A percentile compares a stretch with the other conserved stretches of the same genome.
phyloP scores from a whole-genome alignment of 2,329 filamentous ascomycete genomes.

The Dothideomycetes sp. region DNA sequence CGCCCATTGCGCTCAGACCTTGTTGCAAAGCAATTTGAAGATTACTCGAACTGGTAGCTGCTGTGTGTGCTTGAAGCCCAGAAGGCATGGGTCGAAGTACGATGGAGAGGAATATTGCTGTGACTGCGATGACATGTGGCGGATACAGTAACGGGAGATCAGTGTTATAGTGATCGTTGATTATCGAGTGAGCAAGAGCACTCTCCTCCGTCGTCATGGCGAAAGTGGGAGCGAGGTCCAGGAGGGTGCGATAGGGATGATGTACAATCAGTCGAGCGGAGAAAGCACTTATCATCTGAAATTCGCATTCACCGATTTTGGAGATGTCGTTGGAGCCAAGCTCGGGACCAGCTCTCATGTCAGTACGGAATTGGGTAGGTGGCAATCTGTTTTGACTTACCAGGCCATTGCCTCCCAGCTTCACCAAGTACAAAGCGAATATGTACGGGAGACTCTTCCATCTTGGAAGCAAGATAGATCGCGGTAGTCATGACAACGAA shows the following conservation, averaged over 20 bases:
- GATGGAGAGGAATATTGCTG: constrained; percentile 73
- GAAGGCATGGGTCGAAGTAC: constrained; percentile 59
- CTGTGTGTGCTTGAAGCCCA: constrained; percentile 31
- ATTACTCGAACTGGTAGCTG: constrained; percentile 15
- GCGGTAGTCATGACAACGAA: constrained; percentile 89
- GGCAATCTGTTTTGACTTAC: constrained; percentile 26
- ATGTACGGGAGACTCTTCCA: constrained; percentile 94
- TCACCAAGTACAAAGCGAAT: constrained; percentile 84
- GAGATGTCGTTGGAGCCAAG: constrained; percentile 65
- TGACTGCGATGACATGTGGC: constrained; percentile 81
- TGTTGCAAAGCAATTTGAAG: constrained; percentile 17
- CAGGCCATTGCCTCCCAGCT: constrained; percentile 73
- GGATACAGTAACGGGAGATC: constrained; percentile 78
- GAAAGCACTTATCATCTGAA: constrained; percentile 84
- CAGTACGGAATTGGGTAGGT: not conserved
- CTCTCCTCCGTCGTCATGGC: constrained; percentile 67
- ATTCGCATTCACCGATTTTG: constrained; percentile 87
- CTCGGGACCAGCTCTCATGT: too few species aligned
- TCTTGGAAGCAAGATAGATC: constrained; percentile 92
- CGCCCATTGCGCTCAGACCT: constrained; percentile 15
- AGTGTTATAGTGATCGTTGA: constrained; percentile 89
- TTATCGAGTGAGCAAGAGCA: constrained; percentile 65
- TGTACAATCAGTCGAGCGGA: constrained; percentile 81
- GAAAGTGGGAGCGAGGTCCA: constrained; percentile 58
- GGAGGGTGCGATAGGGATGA: constrained; percentile 77